A percentile compares a stretch with the other conserved stretches of the same genome.
These are phyloP conservation scores for Boletus coccyginus DNA, from an alignment of 768 basidiomycete species.

Conservation along the genomic window DNA sequence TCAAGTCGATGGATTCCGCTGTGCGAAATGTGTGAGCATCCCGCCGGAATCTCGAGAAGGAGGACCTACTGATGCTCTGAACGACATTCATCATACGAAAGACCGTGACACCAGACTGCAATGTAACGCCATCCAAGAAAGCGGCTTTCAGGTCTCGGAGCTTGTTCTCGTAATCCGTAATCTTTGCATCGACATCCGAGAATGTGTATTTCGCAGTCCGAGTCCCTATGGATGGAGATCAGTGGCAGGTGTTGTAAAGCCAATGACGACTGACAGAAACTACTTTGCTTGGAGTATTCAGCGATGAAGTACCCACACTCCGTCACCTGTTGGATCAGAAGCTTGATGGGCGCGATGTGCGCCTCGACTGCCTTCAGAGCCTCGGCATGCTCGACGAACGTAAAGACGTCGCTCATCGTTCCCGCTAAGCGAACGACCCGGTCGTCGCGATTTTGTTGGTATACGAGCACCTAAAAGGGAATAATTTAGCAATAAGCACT, in stretches of 20 bases:
- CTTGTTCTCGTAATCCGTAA: constrained; percentile 16
- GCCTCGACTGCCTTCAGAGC: constrained; percentile 7
- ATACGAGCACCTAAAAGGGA: constrained; percentile 13
- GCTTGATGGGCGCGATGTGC: constrained; percentile 5
- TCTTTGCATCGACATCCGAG: constrained; percentile 17
- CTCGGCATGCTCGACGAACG: constrained; percentile 11
- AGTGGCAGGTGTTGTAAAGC: background rate
- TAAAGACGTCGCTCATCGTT: constrained; percentile 11
- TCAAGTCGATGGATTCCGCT: constrained; percentile 19
- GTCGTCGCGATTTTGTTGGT: constrained; percentile 16
- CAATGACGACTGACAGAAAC: constrained; percentile 12
- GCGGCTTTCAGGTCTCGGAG: constrained; percentile 17
- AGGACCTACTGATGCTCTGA: constrained; percentile 2
- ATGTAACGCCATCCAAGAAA: constrained; percentile 14
- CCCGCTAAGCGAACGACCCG: constrained; percentile 18
- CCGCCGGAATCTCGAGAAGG: background rate
- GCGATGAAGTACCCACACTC: constrained; percentile 25
- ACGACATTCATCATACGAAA: constrained; percentile 20
- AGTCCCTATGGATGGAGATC: constrained; percentile 7
- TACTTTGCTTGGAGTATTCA: constrained; percentile 17
- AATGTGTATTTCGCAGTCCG: constrained; percentile 17
- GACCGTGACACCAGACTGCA: constrained; percentile 17
- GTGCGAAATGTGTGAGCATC: background rate
- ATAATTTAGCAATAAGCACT: background rate
- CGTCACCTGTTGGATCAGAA: constrained; percentile 20